Evolutionary conservation across 192 early-diverging fungal species (phyloP).

Genomic region (Linnemannia hyalina): DNA sequence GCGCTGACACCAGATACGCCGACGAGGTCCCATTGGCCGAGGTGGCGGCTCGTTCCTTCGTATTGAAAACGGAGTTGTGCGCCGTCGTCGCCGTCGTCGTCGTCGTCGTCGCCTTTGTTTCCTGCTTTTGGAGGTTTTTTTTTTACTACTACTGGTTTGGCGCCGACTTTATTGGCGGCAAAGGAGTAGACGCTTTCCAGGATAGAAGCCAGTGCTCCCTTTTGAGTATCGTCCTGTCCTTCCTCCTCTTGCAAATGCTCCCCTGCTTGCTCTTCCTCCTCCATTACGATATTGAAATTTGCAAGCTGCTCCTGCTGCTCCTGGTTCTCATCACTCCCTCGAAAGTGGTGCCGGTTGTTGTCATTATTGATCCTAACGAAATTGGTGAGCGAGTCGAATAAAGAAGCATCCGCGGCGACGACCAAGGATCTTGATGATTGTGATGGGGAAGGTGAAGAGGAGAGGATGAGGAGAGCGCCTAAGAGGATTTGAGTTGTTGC

Average conservation of each 20-base stretch:
- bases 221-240: background rate
- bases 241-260: background rate
- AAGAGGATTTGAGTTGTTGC: slow-evolving; percentile 27
- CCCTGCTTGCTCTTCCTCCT: background rate
- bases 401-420: slow-evolving; percentile 18
- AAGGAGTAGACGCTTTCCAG: slow-evolving; percentile 27
- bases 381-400: slow-evolving; percentile 27
- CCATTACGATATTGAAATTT: background rate
- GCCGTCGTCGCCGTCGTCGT: background rate
- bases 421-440: slow-evolving; percentile 2
- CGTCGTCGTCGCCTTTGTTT: background rate
- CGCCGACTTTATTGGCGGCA: slow-evolving; percentile 17
- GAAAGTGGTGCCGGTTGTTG: background rate
- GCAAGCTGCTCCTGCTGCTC: background rate
- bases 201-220: background rate
- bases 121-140: background rate
- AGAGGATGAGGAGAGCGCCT: slow-evolving; percentile 17
- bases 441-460: slow-evolving; percentile 9
- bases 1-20: slow-evolving; percentile 50
- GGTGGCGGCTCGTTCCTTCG: slow-evolving; percentile 23
- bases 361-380: slow-evolving; percentile 7
- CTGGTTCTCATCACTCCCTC: background rate
- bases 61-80: background rate
- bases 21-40: slow-evolving; percentile 55
- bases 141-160: background rate